Evolutionary conservation across 2,329 filamentous ascomycete species (phyloP), one percentile per base, ranked within the genome.

Genomic region (Pseudogymnoascus pannorum): DNA sequence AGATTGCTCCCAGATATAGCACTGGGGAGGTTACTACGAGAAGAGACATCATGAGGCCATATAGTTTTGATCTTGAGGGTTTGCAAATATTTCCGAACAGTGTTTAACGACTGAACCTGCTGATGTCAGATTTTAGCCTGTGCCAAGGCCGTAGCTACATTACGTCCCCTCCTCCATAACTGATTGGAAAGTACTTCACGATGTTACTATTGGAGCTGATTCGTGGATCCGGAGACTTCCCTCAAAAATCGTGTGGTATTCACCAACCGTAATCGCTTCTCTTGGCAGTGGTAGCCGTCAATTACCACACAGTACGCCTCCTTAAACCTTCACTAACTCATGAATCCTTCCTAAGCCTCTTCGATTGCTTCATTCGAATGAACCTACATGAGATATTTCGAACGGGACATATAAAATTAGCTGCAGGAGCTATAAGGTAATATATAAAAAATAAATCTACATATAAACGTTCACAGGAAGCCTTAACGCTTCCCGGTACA

Each of bases 401-500:
- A 48, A 22, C 42, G 16, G 42, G 4, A 22, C 16, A 29, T 29
- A 29, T 29, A 2, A 29, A 29, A 29, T 8, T 29, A 29, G 26
- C 26, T 29, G 26, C 8, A 29, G 4, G 26, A 7, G 14, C 35
- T 38, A 16, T 38, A 18, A 38, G 35, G 11, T 42, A 20, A 20
- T 20, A 5, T 42, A 42, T 42, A 20, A 20, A 42, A 20, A 18
- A 20, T 12, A 20, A 42, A 42, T 42, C 16, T 20, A 42, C 9
- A 42, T 20, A 12, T 42, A 20, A 42, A 42, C 16, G 9, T 42
- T 12, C 12, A 12, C 18, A 42, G 38, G 18, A 42, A 40, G 8
- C 40, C 29, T 57, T 60, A 60, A 60, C 40, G 59, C 59, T 57
- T 58, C 16, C 18, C 24, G 22, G 26, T 57, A 60, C 16, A 60